A percentile compares a stretch with the other conserved stretches of the same genome.
Evolutionary conservation across 495 filamentous ascomycete species (phyloP).

Genomic region (Trichoderma erinaceum): DNA sequence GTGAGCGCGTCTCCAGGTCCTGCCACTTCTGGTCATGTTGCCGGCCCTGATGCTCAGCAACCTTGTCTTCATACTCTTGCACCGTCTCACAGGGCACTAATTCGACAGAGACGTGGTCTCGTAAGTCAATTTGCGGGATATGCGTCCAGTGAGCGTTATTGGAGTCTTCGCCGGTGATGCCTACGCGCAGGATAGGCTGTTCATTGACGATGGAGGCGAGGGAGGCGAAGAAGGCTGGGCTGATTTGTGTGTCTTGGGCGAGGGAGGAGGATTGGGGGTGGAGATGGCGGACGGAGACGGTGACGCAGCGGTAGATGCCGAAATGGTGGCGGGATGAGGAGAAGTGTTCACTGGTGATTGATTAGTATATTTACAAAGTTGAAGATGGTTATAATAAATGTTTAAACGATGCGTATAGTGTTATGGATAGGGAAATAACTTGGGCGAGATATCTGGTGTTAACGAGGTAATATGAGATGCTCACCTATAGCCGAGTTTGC

Average conservation of each 20-base stretch:
- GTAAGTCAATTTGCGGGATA: slow-evolving; percentile 25
- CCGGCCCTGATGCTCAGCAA: slow-evolving; percentile 19
- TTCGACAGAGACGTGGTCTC: slow-evolving; percentile 26
- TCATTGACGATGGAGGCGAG: slow-evolving; percentile 29
- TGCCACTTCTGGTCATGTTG: slow-evolving; percentile 26
- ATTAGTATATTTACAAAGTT: not conserved
- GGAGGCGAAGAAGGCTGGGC: slow-evolving; percentile 22
- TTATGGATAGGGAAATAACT: too few relatives aligned
- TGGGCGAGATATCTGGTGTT: too few relatives aligned
- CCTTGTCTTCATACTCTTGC: slow-evolving; percentile 18
- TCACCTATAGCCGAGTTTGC: slow-evolving; percentile 15
- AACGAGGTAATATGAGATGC: not conserved
- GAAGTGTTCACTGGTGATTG: slow-evolving; percentile 22
- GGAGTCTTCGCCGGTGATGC: slow-evolving; percentile 26
- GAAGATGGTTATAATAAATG: not conserved
- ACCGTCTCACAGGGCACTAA: slow-evolving; percentile 3
- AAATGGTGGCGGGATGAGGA: slow-evolving; percentile 28
- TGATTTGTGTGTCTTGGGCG: slow-evolving; percentile 8
- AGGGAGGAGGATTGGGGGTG: slow-evolving; percentile 16
- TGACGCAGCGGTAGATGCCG: slow-evolving; percentile 29
- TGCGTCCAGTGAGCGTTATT: slow-evolving; percentile 27
- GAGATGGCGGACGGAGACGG: slow-evolving; percentile 30
- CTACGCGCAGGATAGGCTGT: slow-evolving; percentile 28
- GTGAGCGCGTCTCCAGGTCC: slow-evolving; percentile 22
- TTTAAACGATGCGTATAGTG: too few relatives aligned